Base-by-base conservation (phyloP, 2,329 filamentous ascomycete species). In the Coniochaeta prunicola region DNA sequence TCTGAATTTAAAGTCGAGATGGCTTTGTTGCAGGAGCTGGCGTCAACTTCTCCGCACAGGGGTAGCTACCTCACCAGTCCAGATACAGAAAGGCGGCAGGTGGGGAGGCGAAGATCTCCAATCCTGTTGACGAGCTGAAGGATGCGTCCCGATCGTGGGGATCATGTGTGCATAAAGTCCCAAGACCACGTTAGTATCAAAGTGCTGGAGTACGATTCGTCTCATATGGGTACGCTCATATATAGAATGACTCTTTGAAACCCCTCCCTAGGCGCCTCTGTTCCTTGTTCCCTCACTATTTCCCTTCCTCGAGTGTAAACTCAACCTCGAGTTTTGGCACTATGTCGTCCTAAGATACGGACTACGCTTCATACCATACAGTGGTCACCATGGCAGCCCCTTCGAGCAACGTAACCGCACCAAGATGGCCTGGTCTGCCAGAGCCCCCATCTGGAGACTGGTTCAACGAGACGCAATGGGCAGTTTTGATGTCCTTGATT, bases 391-490 rank as follows among this genome's bases (percentile, higher is more conserved):
- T 62, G 60, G 38, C 59, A 24, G 34, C 57, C 33, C 26, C 58
- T 13, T 54, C 50, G 45, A 48, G 42, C 7, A 33, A 54, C 12
- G n/a, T 53, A 30, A 58, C 24, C 4, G 24, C 59, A 9, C 64
- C 66, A 7, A 58, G 40, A n/a, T 57, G 55, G 4, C 65, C 65
- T 13, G 56, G 64, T 12, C 56, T 71, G 6, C 70, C 70, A 2
- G 63, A 64, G 38, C 59, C 64, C 5, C 67, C 69, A 21, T 10
- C 62, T 0, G 66, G 64, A 6, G 65, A 69, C 61, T 79, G 76
- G 66, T 77, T 81, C 65, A 73, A 69, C 42, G 71, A 75, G 55
- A 68, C 71, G 19, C 79, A 84, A 71, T 86, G 83, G 84, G 68
- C 74, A 40, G 78, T 80, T 2, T 66, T 86, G 45, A 74, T 79